These are phyloP conservation scores for Chaetomidium leptoderma DNA, from an alignment of 495 filamentous ascomycete species.

Conservation along the genomic window DNA sequence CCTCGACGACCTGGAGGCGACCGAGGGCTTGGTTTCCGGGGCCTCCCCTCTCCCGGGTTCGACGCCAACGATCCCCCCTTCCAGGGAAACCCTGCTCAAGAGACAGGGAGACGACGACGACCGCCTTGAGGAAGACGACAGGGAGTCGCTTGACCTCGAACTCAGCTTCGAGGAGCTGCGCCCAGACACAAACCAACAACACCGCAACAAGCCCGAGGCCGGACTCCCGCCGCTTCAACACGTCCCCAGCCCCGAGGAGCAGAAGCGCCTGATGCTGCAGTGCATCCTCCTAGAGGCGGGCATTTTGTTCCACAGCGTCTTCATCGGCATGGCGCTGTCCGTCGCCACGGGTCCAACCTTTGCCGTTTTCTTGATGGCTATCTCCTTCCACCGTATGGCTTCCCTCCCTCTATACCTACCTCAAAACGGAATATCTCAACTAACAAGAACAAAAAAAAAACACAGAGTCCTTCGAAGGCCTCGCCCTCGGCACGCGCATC, in stretches of 20 bases:
- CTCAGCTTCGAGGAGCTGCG: constrained; percentile 52
- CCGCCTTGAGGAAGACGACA: constrained; percentile 38
- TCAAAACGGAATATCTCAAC: neutral
- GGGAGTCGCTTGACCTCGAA: constrained; percentile 42
- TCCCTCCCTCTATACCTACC: neutral
- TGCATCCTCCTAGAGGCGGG: constrained; percentile 78
- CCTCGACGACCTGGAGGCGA: constrained; percentile 42
- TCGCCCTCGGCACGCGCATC: constrained; percentile 70
- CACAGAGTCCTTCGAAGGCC: constrained; percentile 62
- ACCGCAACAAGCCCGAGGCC: constrained; percentile 20
- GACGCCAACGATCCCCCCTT: constrained; percentile 29
- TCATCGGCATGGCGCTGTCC: constrained; percentile 87
- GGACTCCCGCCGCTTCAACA: constrained; percentile 23
- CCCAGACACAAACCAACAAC: constrained; percentile 21
- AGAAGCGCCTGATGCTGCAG: constrained; percentile 65
- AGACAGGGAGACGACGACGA: neutral
- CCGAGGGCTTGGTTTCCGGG: constrained; percentile 45
- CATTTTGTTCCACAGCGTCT: constrained; percentile 82
- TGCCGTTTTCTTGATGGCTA: constrained; percentile 73
- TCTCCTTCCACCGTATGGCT: constrained; percentile 62
- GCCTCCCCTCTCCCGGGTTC: constrained; percentile 46
- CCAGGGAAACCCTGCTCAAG: constrained; percentile 7
- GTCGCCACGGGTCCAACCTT: constrained; percentile 75
- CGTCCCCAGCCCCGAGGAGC: constrained; percentile 38
- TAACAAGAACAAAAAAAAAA: neutral